Evolutionary conservation across 805 yeast species (phyloP), one percentile per base, ranked within the genome.

Genomic region (Saccharomycopsis sp.): DNA sequence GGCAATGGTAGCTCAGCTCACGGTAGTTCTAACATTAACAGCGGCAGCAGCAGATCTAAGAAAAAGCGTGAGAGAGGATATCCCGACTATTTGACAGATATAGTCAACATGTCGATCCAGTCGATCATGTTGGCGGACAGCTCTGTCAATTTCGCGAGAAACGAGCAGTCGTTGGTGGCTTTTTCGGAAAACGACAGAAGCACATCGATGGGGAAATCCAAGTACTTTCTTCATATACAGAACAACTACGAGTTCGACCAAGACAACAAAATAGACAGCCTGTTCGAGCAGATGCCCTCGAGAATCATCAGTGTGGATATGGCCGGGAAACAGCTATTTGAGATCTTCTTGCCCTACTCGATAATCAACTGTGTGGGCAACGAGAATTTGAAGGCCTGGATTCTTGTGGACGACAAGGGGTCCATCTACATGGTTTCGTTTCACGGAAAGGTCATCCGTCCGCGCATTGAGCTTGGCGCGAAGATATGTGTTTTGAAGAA

Each of bases 401-500:
- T 76, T 48, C 69, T 80, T 3, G 71, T 77, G 1, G 76, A 78
- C 18, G 74, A 75, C 18, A 70, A 70, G 50, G 74, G 79, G 48
- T 69, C 72, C 1, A 68, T 73, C 16, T 69, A 68, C 23, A 60
- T 71, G 7, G 64, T 68, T 2, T 69, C 75, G 0, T 61, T 63
- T 2, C 57, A 61, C n/a, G 77, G 77, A 0, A 67, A 67, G 50
- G 65, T 71, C 20, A 68, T 68, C 57, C 69, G 69, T 44, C 74
- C 75, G 2, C 66, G 76, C 41, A 74, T 76, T 52, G 78, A 75
- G 47, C 75, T 83, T 2, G 80, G 71, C 50, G 75, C 74, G 55
- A 78, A 78, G 40, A 78, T 80, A 41, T 78, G 82, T 52, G 78
- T 76, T n/a, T 56, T 77, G 24, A 70, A 68, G 41, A 66, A 69